These are phyloP conservation scores for Chlamydomonas eustigma DNA, from an alignment of 139 green algal genomes.

Conservation along the genomic window DNA sequence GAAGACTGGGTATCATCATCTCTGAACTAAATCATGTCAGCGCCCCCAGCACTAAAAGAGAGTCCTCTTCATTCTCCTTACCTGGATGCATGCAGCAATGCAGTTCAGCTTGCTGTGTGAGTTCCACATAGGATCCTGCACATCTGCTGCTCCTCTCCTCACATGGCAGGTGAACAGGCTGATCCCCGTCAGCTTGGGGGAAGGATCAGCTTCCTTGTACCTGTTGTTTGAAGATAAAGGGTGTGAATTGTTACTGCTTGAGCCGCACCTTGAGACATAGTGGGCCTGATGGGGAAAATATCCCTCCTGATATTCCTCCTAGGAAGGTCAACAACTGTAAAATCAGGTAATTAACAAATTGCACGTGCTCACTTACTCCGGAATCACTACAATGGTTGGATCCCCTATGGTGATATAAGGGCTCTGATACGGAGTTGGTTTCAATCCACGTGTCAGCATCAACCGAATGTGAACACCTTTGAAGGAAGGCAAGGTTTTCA, in stretches of 20 bases:
- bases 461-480: constrained; percentile 70
- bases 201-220: constrained; percentile 23
- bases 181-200: constrained; percentile 49
- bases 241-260: no score
- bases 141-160: constrained; percentile 51
- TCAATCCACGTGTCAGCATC: constrained; percentile 68
- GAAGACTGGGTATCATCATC: no score
- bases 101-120: constrained; percentile 77
- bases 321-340: no score
- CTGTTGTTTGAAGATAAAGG: no score
- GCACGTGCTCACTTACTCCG: constrained; percentile 55
- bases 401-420: constrained; percentile 63
- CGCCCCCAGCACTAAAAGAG: no score
- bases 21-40: no score
- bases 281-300: no score
- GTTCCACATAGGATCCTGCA: constrained; percentile 68
- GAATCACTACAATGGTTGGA: constrained; percentile 68
- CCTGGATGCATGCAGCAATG: constrained; percentile 50
- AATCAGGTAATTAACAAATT: no score
- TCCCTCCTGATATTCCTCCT: no score
- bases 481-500: neutral
- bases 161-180: constrained; percentile 63
- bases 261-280: no score
- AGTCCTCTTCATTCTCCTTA: no score
- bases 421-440: constrained; percentile 79